Evolutionary conservation across 345 rosid species (phyloP).

Genomic region (Lepidium aucheri): DNA sequence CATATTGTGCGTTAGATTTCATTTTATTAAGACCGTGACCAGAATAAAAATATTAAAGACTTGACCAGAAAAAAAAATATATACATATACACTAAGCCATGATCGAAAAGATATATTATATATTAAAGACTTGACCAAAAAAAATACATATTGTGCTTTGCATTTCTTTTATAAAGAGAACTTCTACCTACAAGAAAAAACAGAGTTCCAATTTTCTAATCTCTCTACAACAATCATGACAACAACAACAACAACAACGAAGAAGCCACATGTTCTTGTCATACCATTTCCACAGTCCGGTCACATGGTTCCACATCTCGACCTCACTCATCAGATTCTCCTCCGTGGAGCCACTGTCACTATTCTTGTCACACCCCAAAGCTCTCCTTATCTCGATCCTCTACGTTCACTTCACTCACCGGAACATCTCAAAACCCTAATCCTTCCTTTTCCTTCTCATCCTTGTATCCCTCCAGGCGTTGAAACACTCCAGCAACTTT

Average conservation of each 20-base stretch:
- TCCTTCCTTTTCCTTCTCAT: constrained; percentile 20
- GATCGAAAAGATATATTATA: no score
- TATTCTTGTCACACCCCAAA: constrained; percentile 38
- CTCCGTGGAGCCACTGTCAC: constrained; percentile 37
- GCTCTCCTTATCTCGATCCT: constrained; percentile 32
- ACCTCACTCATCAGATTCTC: constrained; percentile 44
- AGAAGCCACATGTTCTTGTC: constrained; percentile 41
- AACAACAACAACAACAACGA: background rate
- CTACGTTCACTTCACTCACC: constrained; percentile 25
- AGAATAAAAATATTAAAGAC: no score
- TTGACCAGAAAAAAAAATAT: no score
- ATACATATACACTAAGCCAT: no score
- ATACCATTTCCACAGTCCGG: constrained; percentile 55
- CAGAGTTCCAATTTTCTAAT: background rate
- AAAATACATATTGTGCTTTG: no score
- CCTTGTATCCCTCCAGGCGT: constrained; percentile 12
- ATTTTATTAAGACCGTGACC: no score
- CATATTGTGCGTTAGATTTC: no score
- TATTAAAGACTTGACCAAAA: no score
- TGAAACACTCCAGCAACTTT: constrained; percentile 5
- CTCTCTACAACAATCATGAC: background rate
- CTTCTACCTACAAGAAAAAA: background rate
- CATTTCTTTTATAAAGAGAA: background rate
- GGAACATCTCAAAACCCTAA: constrained; percentile 1
- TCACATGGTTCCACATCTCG: constrained; percentile 65